phyloP scores from a whole-genome alignment of 116 monocot species.

The Zostera marina region DNA sequence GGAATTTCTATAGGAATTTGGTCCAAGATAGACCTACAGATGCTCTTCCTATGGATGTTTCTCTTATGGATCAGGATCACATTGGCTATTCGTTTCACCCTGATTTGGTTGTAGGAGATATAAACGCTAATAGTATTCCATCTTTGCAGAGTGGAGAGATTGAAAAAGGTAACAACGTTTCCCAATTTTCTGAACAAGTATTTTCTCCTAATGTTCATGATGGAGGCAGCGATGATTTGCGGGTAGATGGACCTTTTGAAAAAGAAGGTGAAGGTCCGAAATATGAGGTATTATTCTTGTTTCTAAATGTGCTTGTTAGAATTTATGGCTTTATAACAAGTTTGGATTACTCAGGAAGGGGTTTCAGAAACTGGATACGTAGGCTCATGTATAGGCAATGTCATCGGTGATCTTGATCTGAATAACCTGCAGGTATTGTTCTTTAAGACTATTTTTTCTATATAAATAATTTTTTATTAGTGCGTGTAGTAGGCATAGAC shows the following conservation, averaged over 20 bases:
- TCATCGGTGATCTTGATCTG: constrained; percentile 42
- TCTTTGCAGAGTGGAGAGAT: constrained; percentile 4
- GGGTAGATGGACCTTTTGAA: constrained; percentile 46
- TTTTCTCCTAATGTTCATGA: constrained; percentile 11
- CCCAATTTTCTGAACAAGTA: constrained; percentile 32
- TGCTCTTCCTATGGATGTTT: constrained; percentile 53
- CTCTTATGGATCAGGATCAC: constrained; percentile 71
- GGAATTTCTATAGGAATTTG: constrained; percentile 86
- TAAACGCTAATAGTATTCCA: constrained; percentile 11
- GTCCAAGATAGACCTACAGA: constrained; percentile 35
- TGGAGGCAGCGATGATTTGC: constrained; percentile 30
- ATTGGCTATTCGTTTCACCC: constrained; percentile 23
- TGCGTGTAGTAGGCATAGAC: no score
- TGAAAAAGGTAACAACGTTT: constrained; percentile 16
- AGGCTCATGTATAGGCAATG: constrained; percentile 24
- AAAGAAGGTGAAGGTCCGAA: constrained; percentile 34
- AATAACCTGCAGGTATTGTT: constrained; percentile 63
- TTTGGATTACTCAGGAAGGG: constrained; percentile 27
- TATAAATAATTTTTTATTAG: no score
- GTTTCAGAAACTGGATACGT: constrained; percentile 31
- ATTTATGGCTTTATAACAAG: not conserved
- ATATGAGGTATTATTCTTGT: constrained; percentile 9
- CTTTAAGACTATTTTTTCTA: not conserved
- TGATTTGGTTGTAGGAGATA: constrained; percentile 16
- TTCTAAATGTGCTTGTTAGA: not conserved